Evolutionary conservation across 2,329 filamentous ascomycete genomes (phyloP), one percentile per base, ranked within the genome.

Genomic region (Aspergillus caelatus): DNA sequence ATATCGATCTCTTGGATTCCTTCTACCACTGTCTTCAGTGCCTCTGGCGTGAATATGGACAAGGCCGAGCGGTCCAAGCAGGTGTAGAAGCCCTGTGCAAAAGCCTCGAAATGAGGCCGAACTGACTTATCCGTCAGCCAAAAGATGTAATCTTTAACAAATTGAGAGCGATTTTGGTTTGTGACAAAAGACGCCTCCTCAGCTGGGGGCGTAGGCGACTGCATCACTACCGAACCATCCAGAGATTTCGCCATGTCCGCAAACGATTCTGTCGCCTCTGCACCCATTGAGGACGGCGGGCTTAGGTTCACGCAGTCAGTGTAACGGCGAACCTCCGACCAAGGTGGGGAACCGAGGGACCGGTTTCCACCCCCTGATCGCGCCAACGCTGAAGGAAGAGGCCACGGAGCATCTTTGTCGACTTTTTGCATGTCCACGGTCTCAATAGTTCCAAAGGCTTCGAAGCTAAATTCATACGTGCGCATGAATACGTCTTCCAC

Each of bases 401-500:
- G 74, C 77, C 79, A 80, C 0, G 70, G 64, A 11, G 75, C 71
- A 65, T 80, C 76, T 54, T 74, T 72, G 45, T 69, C 70, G 12
- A 78, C 70, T 46, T 78, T 78, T 52, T 82, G 73, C 83, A 89
- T 87, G 69, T 88, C 80, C 36, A 88, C 78, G n/a, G 81, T 81
- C 62, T 86, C 71, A 12, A 81, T 79, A 23, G 79, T 72, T 5
- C 86, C 88, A 66, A 85, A 87, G 0, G 80, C 82, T 57, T 87
- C 83, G 58, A 88, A 85, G 28, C 91, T 93, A 75, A 97, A 98
- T 70, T 93, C 91, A 74, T 96, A 97, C 0, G 92, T 94, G 61
- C 93, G 86, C 62, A 89, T 85, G 75, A 96, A 96, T 1, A 96
- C 77, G 67, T 97, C 93, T 65, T 90, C 90, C 1, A 97, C 91